phyloP scores from a whole-genome alignment of 1,284 basidiomycete species.

The Cutaneotrichosporon cavernicola region DNA sequence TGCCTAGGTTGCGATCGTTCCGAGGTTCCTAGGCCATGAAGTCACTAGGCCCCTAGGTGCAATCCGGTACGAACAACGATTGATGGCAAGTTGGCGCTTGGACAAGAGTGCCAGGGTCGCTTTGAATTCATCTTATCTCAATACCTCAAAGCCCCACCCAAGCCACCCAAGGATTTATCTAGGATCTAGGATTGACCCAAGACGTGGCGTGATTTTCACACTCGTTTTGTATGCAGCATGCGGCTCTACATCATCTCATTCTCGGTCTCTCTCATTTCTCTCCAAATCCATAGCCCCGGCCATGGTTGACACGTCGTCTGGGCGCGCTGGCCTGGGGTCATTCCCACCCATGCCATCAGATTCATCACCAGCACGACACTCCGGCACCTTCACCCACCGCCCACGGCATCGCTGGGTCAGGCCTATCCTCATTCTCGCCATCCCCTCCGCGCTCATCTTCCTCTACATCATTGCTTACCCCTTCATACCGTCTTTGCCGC shows the following conservation, averaged over 20 bases:
- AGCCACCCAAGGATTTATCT: too few relatives aligned
- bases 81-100: too few relatives aligned
- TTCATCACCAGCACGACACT: neutral
- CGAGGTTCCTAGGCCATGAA: too few relatives aligned
- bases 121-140: neutral
- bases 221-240: neutral
- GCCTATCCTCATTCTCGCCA: constrained; percentile 30
- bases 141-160: too few relatives aligned
- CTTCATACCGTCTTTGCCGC: constrained; percentile 42
- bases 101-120: neutral
- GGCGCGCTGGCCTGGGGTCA: neutral
- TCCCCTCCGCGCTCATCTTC: constrained; percentile 38
- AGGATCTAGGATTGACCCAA: neutral
- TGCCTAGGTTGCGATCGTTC: too few relatives aligned
- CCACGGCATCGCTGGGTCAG: constrained; percentile 27
- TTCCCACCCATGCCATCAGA: neutral
- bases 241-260: neutral
- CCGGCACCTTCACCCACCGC: neutral
- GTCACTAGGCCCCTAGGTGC: too few relatives aligned
- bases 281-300: neutral
- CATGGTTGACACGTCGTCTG: neutral
- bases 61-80: too few relatives aligned
- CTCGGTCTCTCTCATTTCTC: neutral
- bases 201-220: neutral
- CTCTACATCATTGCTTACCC: constrained; percentile 43